These are phyloP conservation scores for Bacterosira constricta DNA, from an alignment of 108 stramenopile species.

Conservation along the genomic window DNA sequence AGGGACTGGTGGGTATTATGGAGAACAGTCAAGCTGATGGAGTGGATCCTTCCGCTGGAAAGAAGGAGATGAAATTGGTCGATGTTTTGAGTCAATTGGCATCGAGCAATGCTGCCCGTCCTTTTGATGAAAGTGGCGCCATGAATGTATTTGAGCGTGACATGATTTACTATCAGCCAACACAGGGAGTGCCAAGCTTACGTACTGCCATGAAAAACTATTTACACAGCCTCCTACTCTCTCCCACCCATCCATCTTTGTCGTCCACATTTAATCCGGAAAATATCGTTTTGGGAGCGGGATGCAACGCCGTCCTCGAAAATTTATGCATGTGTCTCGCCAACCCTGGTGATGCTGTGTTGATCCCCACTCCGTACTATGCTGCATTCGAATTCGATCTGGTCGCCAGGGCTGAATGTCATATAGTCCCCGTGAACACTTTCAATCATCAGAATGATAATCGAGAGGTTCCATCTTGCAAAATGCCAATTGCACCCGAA, in stretches of 20 bases:
- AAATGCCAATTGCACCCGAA: slow-evolving; percentile 32
- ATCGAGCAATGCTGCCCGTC: slow-evolving; percentile 3
- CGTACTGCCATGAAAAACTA: slow-evolving; percentile 67
- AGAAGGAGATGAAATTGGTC: slow-evolving; percentile 8
- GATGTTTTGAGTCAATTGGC: slow-evolving; percentile 34
- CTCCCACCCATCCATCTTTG: not conserved
- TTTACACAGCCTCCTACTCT: slow-evolving; percentile 52
- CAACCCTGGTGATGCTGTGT: slow-evolving; percentile 84
- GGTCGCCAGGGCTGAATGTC: slow-evolving; percentile 68
- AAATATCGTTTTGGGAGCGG: slow-evolving; percentile 75
- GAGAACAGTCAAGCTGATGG: not conserved
- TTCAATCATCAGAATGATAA: slow-evolving; percentile 39
- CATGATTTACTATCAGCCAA: slow-evolving; percentile 86
- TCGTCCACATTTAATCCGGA: slow-evolving; percentile 64
- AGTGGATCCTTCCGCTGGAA: not conserved
- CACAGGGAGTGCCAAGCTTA: slow-evolving; percentile 62
- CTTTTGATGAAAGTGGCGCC: too few species aligned
- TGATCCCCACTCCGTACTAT: slow-evolving; percentile 93
- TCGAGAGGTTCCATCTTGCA: not conserved
- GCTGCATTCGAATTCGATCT: slow-evolving; percentile 94
- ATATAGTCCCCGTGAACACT: slow-evolving; percentile 72
- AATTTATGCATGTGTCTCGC: slow-evolving; percentile 81
- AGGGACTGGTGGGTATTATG: not conserved
- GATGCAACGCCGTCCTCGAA: slow-evolving; percentile 89
- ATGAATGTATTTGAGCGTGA: slow-evolving; percentile 62